Evolutionary conservation across 495 filamentous ascomycete genomes (phyloP).

Genomic region (Chaetomium cochliodes): DNA sequence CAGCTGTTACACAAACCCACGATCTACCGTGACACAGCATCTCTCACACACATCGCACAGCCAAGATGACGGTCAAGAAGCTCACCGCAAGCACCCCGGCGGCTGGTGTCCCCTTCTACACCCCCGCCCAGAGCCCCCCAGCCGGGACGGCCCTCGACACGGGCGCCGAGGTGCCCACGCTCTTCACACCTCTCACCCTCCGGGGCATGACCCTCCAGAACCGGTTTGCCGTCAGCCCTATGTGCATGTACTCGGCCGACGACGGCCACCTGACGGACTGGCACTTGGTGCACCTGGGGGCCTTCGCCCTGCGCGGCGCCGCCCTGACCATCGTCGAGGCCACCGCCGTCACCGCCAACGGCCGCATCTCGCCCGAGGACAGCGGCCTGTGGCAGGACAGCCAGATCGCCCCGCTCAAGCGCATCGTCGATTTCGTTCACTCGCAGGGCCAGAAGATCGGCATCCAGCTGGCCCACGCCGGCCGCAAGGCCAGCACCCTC

Average conservation of each 20-base stretch:
- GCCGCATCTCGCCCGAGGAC: conserved; percentile 70
- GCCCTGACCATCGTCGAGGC: conserved; percentile 69
- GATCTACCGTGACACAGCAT: background rate
- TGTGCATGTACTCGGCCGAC: conserved; percentile 70
- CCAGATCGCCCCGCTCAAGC: conserved; percentile 63
- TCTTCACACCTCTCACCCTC: conserved; percentile 66
- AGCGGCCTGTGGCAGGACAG: conserved; percentile 66
- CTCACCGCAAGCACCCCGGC: conserved; percentile 22
- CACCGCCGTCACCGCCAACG: conserved; percentile 62
- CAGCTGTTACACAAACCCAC: background rate
- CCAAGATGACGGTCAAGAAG: conserved; percentile 22
- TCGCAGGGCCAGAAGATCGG: conserved; percentile 65
- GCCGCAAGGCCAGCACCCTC: conserved; percentile 66
- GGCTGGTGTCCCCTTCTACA: conserved; percentile 54
- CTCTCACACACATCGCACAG: background rate
- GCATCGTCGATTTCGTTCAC: conserved; percentile 60
- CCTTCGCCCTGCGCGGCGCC: conserved; percentile 62
- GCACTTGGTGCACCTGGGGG: conserved; percentile 64
- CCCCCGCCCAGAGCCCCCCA: conserved; percentile 55
- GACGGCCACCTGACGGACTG: conserved; percentile 69
- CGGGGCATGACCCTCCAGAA: conserved; percentile 70
- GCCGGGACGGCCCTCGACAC: conserved; percentile 51
- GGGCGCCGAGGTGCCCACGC: conserved; percentile 52
- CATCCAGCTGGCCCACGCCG: conserved; percentile 73
- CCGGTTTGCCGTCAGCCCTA: conserved; percentile 60